These are phyloP conservation scores for Scheffersomyces parashehatae DNA, from an alignment of 1,139 yeast genomes.

Conservation along the genomic window DNA sequence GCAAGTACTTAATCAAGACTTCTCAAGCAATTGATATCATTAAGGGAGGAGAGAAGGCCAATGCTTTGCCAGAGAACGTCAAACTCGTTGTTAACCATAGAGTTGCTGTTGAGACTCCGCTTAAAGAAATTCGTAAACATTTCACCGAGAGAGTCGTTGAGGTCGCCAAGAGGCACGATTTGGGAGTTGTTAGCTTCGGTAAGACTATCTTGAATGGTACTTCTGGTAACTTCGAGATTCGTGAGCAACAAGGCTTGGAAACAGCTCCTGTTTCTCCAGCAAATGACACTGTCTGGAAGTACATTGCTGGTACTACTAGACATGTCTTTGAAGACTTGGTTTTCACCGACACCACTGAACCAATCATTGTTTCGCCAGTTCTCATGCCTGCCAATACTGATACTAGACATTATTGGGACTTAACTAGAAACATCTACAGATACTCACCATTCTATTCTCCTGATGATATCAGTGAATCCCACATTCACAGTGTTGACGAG, in stretches of 20 bases:
- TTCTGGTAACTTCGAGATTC: slow-evolving; percentile 29
- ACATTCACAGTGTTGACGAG: slow-evolving; percentile 46
- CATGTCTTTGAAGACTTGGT: slow-evolving; percentile 46
- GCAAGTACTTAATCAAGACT: slow-evolving; percentile 28
- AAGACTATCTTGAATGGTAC: slow-evolving; percentile 17
- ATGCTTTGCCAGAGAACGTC: slow-evolving; percentile 41
- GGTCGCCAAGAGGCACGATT: slow-evolving; percentile 25
- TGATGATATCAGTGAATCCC: slow-evolving; percentile 18
- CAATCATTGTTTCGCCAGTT: slow-evolving; percentile 61
- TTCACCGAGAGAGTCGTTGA: slow-evolving; percentile 23
- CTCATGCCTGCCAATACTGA: slow-evolving; percentile 84
- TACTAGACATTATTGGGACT: slow-evolving; percentile 73
- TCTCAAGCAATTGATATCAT: slow-evolving; percentile 37
- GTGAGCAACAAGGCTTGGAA: slow-evolving; percentile 18
- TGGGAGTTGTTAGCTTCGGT: slow-evolving; percentile 15
- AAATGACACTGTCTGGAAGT: slow-evolving; percentile 40
- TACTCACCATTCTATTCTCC: slow-evolving; percentile 45
- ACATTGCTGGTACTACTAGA: slow-evolving; percentile 43
- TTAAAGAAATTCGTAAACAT: slow-evolving; percentile 20
- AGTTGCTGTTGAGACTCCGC: slow-evolving; percentile 29
- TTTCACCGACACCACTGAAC: slow-evolving; percentile 31
- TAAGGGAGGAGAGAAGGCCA: slow-evolving; percentile 36
- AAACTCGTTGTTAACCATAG: slow-evolving; percentile 33
- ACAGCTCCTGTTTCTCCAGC: slow-evolving; percentile 41
- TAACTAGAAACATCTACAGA: slow-evolving; percentile 74